phyloP scores from a whole-genome alignment of 352 stramenopile genomes.

The Globisporangium carolinianum region DNA sequence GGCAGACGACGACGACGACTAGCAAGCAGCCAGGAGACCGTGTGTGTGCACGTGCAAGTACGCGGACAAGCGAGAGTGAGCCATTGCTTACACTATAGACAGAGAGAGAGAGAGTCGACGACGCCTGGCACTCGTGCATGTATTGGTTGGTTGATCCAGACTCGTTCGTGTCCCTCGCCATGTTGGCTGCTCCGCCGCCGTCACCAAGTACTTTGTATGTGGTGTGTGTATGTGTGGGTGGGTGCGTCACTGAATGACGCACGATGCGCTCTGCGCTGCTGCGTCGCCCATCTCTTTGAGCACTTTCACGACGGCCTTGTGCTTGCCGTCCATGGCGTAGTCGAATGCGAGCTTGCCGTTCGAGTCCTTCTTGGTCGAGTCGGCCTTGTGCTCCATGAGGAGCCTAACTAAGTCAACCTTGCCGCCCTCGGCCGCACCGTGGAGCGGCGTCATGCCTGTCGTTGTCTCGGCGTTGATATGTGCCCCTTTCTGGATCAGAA shows the following conservation, averaged over 20 bases:
- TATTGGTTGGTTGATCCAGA: slow-evolving; percentile 27
- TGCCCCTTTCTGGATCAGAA: slow-evolving; percentile 80
- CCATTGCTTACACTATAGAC: no score
- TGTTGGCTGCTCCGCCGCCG: slow-evolving; percentile 1
- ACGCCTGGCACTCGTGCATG: slow-evolving; percentile 11
- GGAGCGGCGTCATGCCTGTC: slow-evolving; percentile 86
- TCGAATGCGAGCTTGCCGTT: slow-evolving; percentile 90
- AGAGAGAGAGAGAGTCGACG: background rate
- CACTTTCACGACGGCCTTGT: slow-evolving; percentile 89
- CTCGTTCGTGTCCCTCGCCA: background rate
- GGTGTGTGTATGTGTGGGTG: background rate
- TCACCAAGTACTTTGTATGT: no score
- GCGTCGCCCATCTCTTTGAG: slow-evolving; percentile 91
- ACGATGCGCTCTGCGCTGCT: slow-evolving; percentile 76
- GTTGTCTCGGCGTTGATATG: slow-evolving; percentile 88
- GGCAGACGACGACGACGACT: background rate
- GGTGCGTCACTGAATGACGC: slow-evolving; percentile 65
- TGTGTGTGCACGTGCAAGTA: background rate
- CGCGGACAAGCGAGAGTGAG: background rate
- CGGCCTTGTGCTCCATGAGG: slow-evolving; percentile 87
- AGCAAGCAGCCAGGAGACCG: background rate
- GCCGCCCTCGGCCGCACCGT: slow-evolving; percentile 85
- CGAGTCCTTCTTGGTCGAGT: slow-evolving; percentile 84
- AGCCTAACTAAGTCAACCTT: slow-evolving; percentile 90
- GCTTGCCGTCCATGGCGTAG: slow-evolving; percentile 89